Conservation (phyloP, 2,329 filamentous ascomycete species). For the Neurospora sp. region DNA sequence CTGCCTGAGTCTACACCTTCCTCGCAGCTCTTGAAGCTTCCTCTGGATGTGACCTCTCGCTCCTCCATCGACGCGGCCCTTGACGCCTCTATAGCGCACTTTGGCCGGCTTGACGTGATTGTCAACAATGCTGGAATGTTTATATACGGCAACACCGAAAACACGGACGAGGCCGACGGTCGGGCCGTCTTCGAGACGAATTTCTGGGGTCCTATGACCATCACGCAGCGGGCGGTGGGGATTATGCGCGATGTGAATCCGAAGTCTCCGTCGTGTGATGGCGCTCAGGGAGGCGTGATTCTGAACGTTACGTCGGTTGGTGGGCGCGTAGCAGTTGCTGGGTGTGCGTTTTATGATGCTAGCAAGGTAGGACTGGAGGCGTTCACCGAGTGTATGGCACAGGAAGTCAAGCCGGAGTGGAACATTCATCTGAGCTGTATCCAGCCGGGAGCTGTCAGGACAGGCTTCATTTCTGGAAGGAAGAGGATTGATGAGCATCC, state of each 20-base stretch:
- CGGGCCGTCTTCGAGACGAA: constrained; percentile 18
- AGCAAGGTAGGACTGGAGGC: constrained; percentile 37
- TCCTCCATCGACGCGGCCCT: constrained; percentile 27
- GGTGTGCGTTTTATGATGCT: constrained; percentile 28
- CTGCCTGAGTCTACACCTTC: constrained; percentile 21
- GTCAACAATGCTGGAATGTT: constrained; percentile 32
- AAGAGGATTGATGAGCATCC: constrained; percentile 26
- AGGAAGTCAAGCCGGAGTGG: constrained; percentile 33
- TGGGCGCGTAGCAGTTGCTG: constrained; percentile 26
- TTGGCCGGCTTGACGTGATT: constrained; percentile 10
- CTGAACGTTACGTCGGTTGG: constrained; percentile 46
- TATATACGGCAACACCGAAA: constrained; percentile 24
- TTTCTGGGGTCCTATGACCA: constrained; percentile 20
- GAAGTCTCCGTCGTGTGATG: not conserved
- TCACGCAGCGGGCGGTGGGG: constrained; percentile 18
- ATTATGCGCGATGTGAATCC: constrained; percentile 21
- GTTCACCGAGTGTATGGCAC: constrained; percentile 34
- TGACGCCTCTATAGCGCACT: constrained; percentile 13
- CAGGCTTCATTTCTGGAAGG: constrained; percentile 22
- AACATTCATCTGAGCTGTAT: constrained; percentile 32
- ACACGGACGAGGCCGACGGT: constrained; percentile 9
- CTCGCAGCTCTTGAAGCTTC: constrained; percentile 32
- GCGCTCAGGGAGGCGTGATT: constrained; percentile 37
- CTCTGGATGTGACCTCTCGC: constrained; percentile 35
- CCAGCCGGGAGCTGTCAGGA: constrained; percentile 32